These are phyloP conservation scores for Cladophialophora psammophila DNA, from an alignment of 2,329 filamentous ascomycete genomes.

Conservation along the genomic window DNA sequence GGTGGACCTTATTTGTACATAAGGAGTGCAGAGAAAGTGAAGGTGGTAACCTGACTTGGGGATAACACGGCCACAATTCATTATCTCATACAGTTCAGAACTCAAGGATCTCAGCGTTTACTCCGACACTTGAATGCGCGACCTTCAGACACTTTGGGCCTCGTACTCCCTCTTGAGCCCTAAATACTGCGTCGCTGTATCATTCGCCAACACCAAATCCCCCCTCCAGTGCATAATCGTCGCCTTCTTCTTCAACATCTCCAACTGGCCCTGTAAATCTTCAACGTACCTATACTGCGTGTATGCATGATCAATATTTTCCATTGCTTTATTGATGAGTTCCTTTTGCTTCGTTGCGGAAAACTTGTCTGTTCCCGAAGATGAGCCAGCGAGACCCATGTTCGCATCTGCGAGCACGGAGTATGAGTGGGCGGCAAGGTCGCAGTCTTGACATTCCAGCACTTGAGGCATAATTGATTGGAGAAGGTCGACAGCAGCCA, in stretches of 20 bases:
- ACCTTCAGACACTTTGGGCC: constrained; percentile 26
- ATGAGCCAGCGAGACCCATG: constrained; percentile 74
- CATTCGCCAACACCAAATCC: constrained; percentile 68
- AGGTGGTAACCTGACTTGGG: constrained; percentile 1
- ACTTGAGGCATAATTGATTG: constrained; percentile 76
- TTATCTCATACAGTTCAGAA: constrained; percentile 18
- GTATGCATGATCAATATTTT: constrained; percentile 69
- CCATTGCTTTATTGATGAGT: constrained; percentile 65
- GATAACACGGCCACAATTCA: constrained; percentile 12
- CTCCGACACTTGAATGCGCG: not conserved
- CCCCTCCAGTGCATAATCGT: constrained; percentile 75
- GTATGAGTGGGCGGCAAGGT: constrained; percentile 71
- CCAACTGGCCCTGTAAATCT: constrained; percentile 74
- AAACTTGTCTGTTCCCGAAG: constrained; percentile 45
- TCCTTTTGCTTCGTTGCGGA: constrained; percentile 57
- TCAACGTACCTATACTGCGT: constrained; percentile 71
- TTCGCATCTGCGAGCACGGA: constrained; percentile 75
- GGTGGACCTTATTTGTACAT: constrained; percentile 28
- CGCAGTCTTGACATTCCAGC: constrained; percentile 72
- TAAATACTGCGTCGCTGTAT: constrained; percentile 69
- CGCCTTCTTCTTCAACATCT: constrained; percentile 83
- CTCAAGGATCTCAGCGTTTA: not conserved
- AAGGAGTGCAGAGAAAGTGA: constrained; percentile 24
- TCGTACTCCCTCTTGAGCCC: constrained; percentile 59
- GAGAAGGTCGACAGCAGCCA: constrained; percentile 69